These are phyloP conservation scores for Sisymbrium irio DNA, from an alignment of 345 rosid species.

Conservation along the genomic window DNA sequence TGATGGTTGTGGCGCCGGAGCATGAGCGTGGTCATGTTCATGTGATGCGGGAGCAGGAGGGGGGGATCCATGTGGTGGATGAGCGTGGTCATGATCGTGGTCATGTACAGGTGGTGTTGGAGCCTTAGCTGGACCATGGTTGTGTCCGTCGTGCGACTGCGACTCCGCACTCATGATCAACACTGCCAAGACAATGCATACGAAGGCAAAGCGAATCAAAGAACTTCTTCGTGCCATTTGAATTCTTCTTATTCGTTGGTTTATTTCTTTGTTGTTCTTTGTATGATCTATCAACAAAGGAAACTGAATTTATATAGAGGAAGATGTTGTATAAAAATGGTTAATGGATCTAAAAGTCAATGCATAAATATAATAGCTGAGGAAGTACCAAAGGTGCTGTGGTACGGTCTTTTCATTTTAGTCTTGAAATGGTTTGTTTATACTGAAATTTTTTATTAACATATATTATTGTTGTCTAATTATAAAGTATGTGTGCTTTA, in stretches of 20 bases:
- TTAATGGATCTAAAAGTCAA: slow-evolving; percentile 2
- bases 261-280: background rate
- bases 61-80: slow-evolving; percentile 14
- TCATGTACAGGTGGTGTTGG: background rate
- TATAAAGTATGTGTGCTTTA: no score
- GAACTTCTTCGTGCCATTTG: slow-evolving; percentile 28
- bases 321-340: background rate
- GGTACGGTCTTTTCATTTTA: no score
- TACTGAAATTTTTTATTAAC: background rate
- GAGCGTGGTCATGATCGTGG: background rate
- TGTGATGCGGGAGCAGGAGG: no score
- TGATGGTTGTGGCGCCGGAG: no score
- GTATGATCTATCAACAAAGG: slow-evolving; percentile 6
- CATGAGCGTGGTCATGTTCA: no score
- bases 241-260: slow-evolving; percentile 1
- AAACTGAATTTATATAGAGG: slow-evolving; percentile 14
- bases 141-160: background rate
- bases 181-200: slow-evolving; percentile 30
- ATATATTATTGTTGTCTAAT: background rate
- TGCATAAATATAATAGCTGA: no score
- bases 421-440: no score
- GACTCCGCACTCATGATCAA: slow-evolving; percentile 24
- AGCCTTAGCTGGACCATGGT: slow-evolving; percentile 10
- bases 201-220: slow-evolving; percentile 26
- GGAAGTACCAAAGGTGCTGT: no score